Base-by-base conservation (phyloP, 2,329 filamentous ascomycete genomes). In the Fusarium tjaetaba region DNA sequence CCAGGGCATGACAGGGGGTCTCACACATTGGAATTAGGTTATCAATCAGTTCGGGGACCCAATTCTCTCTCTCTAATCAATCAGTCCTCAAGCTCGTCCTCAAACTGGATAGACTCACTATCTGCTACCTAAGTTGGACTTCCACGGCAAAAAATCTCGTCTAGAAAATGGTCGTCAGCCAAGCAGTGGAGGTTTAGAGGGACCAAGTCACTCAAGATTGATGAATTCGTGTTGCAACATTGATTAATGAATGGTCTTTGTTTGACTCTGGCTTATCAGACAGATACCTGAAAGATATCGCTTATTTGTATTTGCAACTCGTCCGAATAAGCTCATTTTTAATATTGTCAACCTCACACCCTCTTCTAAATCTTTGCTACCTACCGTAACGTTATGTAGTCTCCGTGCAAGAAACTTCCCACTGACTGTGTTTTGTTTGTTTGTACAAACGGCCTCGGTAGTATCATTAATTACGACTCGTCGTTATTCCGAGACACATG, bases 41-140 rank as follows among this genome's bases (percentile, higher is more conserved):
- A 77, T 77, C 76, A 77, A 77, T 77, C 76, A 77, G 74, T 43
- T 59, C 52, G 32, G 51, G 53, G 59, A 49, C 56, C 59, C 41
- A 59, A 65, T 70, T 41, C 62, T 71, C 36, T 60, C 43, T 49
- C 36, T 61, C 45, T 51, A 74, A 74, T 74, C 71, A 69, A 74
- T 72, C 68, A 65, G 48, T 43, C n/a, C 39, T 58, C 30, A 30
- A 30, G 30, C 30, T 30, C 30, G 42, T 45, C 32, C 39, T 58
- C 26, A n/a, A 32, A 28, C 55, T 39, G 53, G 30, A 16, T 14
- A 14, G 16, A 13, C 24, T n/a, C 11, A 8, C 34, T 36, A 16
- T 14, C 32, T 15, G 16, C 16, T 38, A 34, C 28, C 28, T 22
- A 32, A 18, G 20, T 36, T 68, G 32, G 28, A 57, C 15, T 41